These are phyloP conservation scores for Actinidia arguta DNA, from an alignment of 179 eudicot genomes.

Conservation along the genomic window DNA sequence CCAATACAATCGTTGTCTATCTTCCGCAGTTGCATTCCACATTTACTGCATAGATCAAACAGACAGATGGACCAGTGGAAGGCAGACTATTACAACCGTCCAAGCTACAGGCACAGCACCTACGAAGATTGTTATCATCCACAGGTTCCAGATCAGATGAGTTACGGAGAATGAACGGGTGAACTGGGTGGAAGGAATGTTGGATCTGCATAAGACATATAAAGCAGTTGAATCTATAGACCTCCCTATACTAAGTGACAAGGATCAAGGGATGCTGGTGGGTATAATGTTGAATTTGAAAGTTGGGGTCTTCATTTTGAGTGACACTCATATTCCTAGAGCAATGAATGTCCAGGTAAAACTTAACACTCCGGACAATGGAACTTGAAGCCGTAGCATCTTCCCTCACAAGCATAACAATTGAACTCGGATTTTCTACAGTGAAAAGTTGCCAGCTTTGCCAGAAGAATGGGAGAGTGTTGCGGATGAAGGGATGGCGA, in stretches of 20 bases:
- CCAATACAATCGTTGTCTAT: background rate
- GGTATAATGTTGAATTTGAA: no score
- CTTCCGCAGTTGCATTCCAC: background rate
- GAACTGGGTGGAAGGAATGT: slow-evolving; percentile 2
- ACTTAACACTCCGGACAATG: background rate
- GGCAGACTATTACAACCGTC: background rate
- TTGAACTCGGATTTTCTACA: no score
- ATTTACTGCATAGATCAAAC: background rate
- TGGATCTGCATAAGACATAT: background rate
- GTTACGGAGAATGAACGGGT: background rate
- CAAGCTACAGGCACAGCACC: background rate
- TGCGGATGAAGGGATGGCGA: background rate
- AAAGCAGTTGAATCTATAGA: background rate
- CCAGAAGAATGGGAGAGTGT: background rate
- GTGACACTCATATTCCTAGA: background rate
- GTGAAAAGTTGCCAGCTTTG: background rate
- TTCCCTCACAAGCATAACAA: background rate
- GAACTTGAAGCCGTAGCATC: background rate
- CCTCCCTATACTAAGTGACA: background rate
- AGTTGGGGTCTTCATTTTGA: background rate
- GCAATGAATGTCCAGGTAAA: background rate
- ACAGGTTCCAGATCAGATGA: background rate
- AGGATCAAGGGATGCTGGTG: slow-evolving; percentile 12
- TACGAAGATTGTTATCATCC: background rate
- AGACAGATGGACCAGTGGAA: background rate